phyloP scores from a whole-genome alignment of 2,329 filamentous ascomycete species.

The Juglanconis oblonga region DNA sequence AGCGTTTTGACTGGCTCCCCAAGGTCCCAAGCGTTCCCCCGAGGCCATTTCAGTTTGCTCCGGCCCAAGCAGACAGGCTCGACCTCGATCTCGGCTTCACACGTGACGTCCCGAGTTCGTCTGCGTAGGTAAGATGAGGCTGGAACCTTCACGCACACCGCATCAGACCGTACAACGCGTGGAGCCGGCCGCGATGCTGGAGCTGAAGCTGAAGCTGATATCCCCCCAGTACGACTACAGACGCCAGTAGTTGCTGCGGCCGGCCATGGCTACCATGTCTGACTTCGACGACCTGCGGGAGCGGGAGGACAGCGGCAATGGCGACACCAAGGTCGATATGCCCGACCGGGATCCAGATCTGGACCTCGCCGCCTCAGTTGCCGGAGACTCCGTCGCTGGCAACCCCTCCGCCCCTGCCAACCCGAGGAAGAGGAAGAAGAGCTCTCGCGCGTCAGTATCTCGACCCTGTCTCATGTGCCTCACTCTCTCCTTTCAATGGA shows the following conservation, averaged over 20 bases:
- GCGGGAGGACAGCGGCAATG: background rate
- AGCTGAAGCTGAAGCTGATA: slow-evolving; percentile 1
- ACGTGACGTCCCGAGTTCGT: background rate
- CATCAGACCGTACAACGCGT: background rate
- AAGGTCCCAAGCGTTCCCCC: background rate
- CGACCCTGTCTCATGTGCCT: background rate
- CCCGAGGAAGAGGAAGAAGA: slow-evolving; percentile 20
- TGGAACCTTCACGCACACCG: background rate
- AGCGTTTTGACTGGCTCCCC: background rate
- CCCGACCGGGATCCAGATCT: slow-evolving; percentile 5
- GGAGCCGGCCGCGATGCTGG: background rate
- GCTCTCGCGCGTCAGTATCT: slow-evolving; percentile 19
- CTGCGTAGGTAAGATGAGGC: background rate
- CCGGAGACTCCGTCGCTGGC: slow-evolving; percentile 5
- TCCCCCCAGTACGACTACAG: slow-evolving; percentile 1
- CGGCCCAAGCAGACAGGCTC: background rate
- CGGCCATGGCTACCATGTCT: slow-evolving; percentile 6
- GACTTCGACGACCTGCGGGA: slow-evolving; percentile 10
- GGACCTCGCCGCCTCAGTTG: slow-evolving; percentile 13
- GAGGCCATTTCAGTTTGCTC: background rate
- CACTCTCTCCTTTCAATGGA: background rate
- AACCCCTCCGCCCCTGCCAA: slow-evolving; percentile 13
- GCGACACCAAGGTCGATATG: background rate
- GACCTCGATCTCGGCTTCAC: background rate
- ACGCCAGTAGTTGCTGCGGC: background rate